Evolutionary conservation across 1,139 yeast species (phyloP).

Genomic region (Kurtzmaniella quercitrusa): DNA sequence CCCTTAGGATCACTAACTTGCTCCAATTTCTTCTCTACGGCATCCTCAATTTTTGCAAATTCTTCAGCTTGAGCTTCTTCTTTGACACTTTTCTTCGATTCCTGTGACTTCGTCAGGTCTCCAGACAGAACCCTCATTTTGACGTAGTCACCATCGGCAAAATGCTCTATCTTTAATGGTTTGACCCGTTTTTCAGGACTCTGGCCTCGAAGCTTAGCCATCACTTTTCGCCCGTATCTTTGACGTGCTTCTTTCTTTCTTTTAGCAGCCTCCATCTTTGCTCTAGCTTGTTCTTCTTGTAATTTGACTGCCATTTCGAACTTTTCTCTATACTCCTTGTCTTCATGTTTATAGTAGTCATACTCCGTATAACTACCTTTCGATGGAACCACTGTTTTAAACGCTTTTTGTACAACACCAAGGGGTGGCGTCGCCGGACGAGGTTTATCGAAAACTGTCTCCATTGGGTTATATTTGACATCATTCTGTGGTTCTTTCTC

Average conservation of each 20-base stretch:
- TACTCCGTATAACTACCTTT: constrained; percentile 32
- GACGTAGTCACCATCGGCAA: not conserved
- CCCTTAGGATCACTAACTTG: not conserved
- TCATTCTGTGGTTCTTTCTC: constrained; percentile 20
- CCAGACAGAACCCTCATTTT: not conserved
- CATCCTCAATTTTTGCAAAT: constrained; percentile 9
- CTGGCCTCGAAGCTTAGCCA: constrained; percentile 1
- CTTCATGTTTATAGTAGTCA: constrained; percentile 28
- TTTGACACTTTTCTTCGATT: not conserved
- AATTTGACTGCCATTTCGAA: constrained; percentile 5
- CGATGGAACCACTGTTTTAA: constrained; percentile 20
- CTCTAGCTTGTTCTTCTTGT: constrained; percentile 5
- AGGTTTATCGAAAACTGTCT: constrained; percentile 30
- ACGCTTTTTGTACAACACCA: constrained; percentile 23
- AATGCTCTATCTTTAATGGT: not conserved
- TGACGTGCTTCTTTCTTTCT: not conserved
- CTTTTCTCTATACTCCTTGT: constrained; percentile 3
- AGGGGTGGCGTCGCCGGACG: constrained; percentile 11
- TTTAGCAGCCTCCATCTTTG: constrained; percentile 1
- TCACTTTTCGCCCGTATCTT: not conserved
- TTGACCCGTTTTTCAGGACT: not conserved
- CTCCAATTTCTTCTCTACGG: not conserved
- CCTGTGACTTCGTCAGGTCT: not conserved
- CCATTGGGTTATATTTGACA: constrained; percentile 38
- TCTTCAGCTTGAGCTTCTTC: not conserved